Evolutionary conservation across 106 monocot genomes (phyloP).

Genomic region (Platanthera guangdongensis): DNA sequence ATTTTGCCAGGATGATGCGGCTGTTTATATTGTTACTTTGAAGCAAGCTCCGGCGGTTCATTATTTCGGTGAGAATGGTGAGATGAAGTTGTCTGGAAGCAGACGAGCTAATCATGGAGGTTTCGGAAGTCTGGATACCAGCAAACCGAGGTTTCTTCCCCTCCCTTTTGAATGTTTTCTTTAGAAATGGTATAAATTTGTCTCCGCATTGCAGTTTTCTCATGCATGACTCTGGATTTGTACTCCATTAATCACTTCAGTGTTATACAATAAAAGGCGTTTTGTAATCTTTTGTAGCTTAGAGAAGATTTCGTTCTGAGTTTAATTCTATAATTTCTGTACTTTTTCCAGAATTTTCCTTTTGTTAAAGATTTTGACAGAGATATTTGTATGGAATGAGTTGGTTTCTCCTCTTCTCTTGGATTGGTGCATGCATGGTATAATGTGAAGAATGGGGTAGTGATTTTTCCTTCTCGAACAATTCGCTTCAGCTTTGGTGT

Average conservation of each 20-base stretch:
- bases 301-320: neutral
- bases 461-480: too few relatives aligned
- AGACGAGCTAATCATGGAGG: constrained; percentile 19
- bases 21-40: constrained; percentile 86
- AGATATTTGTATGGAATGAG: too few relatives aligned
- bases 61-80: constrained; percentile 19
- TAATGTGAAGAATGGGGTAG: too few relatives aligned
- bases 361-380: neutral
- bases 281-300: neutral
- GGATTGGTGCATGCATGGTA: too few relatives aligned
- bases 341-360: neutral
- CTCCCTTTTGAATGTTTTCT: neutral
- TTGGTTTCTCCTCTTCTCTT: too few relatives aligned
- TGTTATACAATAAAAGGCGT: neutral
- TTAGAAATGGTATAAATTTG: neutral
- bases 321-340: neutral
- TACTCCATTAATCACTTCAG: neutral
- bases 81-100: constrained; percentile 37
- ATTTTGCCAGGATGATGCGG: constrained; percentile 46
- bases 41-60: constrained; percentile 72
- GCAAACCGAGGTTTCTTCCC: constrained; percentile 41
- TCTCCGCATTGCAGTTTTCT: neutral
- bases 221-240: neutral
- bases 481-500: too few relatives aligned
- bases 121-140: constrained; percentile 32